A percentile compares a stretch with the other conserved stretches of the same genome.
These are phyloP conservation scores for Ogataea wickerhamii DNA, from an alignment of 805 yeast genomes.

Conservation along the genomic window DNA sequence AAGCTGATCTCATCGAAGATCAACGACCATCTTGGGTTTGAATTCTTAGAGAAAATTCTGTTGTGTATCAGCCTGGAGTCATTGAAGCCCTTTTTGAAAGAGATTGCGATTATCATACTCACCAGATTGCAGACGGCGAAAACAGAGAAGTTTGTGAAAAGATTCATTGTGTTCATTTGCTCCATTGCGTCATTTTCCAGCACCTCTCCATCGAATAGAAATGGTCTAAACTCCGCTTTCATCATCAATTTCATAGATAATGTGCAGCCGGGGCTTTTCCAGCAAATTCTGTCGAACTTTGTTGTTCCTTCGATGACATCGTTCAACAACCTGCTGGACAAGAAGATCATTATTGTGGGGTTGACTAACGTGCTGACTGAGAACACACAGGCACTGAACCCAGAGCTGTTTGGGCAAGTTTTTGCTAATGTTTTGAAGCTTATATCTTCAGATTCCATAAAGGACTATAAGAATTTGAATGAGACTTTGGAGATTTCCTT, in stretches of 20 bases:
- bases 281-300: slow-evolving; percentile 46
- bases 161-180: slow-evolving; percentile 61
- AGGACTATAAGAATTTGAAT: slow-evolving; percentile 31
- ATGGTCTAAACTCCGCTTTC: slow-evolving; percentile 38
- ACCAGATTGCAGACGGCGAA: slow-evolving; percentile 77
- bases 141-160: slow-evolving; percentile 76
- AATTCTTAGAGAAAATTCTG: slow-evolving; percentile 69
- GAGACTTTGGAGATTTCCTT: slow-evolving; percentile 47
- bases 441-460: slow-evolving; percentile 32
- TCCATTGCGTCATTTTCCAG: slow-evolving; percentile 25
- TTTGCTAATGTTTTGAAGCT: slow-evolving; percentile 41
- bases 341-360: slow-evolving; percentile 48
- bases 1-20: slow-evolving; percentile 81
- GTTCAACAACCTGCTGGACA: slow-evolving; percentile 39
- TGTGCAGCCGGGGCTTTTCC: slow-evolving; percentile 61
- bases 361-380: slow-evolving; percentile 42
- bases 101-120: slow-evolving; percentile 71
- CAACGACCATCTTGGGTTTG: slow-evolving; percentile 82
- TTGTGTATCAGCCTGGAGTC: slow-evolving; percentile 47
- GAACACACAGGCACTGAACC: slow-evolving; percentile 37
- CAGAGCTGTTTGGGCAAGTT: slow-evolving; percentile 39
- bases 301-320: slow-evolving; percentile 47
- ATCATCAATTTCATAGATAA: slow-evolving; percentile 62
- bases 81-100: slow-evolving; percentile 56
- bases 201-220: slow-evolving; percentile 23